Conservation (phyloP, 495 filamentous ascomycete genomes). For the Podospora anserina region DNA sequence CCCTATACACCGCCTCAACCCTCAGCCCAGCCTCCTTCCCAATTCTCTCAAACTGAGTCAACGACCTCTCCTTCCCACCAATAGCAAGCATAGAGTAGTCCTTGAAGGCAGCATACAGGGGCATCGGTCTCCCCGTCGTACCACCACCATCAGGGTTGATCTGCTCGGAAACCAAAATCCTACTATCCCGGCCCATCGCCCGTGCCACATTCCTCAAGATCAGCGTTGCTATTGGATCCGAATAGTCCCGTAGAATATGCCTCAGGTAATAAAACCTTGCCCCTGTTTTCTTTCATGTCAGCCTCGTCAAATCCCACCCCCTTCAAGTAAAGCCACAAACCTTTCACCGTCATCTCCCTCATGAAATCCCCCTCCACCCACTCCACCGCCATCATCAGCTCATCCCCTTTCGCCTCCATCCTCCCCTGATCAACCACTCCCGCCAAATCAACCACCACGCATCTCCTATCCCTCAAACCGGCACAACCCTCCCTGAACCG, state of each 20-base stretch:
- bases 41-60: constrained; percentile 29
- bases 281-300: not conserved
- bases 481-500: constrained; percentile 28
- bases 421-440: constrained; percentile 27
- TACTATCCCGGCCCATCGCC: constrained; percentile 25
- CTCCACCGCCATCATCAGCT: constrained; percentile 22
- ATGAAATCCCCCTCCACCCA: constrained; percentile 34
- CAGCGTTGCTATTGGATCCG: constrained; percentile 31
- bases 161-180: constrained; percentile 39
- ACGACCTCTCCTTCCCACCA: constrained; percentile 40
- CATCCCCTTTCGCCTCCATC: constrained; percentile 15
- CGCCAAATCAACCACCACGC: constrained; percentile 37
- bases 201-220: constrained; percentile 29
- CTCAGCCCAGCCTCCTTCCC: constrained; percentile 31
- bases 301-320: too few species aligned
- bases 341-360: constrained; percentile 28
- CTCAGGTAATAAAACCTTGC: constrained; percentile 38
- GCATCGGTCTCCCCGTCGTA: constrained; percentile 11
- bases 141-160: constrained; percentile 21
- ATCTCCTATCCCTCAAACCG: constrained; percentile 25
- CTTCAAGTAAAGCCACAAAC: not conserved
- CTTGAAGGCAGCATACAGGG: constrained; percentile 33
- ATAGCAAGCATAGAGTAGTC: constrained; percentile 40
- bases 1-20: constrained; percentile 32
- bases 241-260: constrained; percentile 37